A percentile compares a stretch with the other conserved stretches of the same genome.
These are phyloP conservation scores for Mucor mucedo DNA, from an alignment of 371 early-diverging fungal genomes.

Conservation along the genomic window DNA sequence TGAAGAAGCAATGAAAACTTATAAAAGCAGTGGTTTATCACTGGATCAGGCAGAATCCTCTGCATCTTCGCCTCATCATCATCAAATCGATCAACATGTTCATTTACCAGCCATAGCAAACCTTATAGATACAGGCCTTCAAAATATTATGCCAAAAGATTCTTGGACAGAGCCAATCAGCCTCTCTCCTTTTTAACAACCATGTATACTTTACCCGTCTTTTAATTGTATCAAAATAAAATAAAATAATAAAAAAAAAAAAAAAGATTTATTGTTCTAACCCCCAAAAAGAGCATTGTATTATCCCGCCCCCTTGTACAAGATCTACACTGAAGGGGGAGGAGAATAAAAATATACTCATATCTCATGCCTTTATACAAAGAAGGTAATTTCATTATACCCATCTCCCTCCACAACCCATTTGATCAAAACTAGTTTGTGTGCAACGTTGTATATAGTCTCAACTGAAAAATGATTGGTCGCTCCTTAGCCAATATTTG, in stretches of 20 bases:
- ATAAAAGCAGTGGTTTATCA: slow-evolving; percentile 22
- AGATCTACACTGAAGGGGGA: too few species aligned
- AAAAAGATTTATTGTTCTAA: not conserved
- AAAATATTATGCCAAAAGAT: slow-evolving; percentile 5
- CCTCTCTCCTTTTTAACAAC: not conserved
- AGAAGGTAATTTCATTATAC: too few species aligned
- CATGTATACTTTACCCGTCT: not conserved
- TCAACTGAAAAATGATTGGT: too few species aligned
- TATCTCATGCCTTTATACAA: too few species aligned
- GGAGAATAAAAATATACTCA: too few species aligned
- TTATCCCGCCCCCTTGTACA: too few species aligned
- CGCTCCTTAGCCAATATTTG: too few species aligned
- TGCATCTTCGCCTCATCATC: not conserved
- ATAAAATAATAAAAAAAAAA: not conserved
- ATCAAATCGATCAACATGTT: not conserved
- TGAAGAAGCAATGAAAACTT: slow-evolving; percentile 57
- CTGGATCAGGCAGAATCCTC: slow-evolving; percentile 4
- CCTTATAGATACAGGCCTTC: not conserved
- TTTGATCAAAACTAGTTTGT: too few species aligned
- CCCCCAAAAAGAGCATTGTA: too few species aligned
- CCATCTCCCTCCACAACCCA: too few species aligned
- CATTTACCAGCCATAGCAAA: not conserved
- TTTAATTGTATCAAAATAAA: not conserved
- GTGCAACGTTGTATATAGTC: too few species aligned
- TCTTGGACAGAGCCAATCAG: not conserved